These are phyloP conservation scores for Theobroma grandiflorum DNA, from an alignment of 441 rosid species.

Conservation along the genomic window DNA sequence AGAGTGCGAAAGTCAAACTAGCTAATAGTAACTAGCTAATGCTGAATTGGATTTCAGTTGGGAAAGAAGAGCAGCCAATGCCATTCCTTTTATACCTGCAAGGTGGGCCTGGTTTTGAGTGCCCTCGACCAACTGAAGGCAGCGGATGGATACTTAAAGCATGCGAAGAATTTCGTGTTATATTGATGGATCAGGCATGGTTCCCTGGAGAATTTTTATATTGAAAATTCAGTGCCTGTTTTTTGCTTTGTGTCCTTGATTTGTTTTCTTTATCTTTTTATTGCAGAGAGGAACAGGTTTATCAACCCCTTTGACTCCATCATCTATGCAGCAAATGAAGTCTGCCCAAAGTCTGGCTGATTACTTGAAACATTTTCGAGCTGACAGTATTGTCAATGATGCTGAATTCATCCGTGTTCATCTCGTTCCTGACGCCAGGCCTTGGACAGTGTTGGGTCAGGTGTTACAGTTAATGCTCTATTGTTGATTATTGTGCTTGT, in stretches of 20 bases:
- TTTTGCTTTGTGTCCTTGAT: constrained; percentile 15
- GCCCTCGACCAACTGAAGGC: constrained; percentile 80
- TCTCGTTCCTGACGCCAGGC: constrained; percentile 82
- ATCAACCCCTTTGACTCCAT: constrained; percentile 80
- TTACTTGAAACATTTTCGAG: constrained; percentile 77
- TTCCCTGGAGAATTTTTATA: constrained; percentile 24
- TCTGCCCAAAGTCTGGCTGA: constrained; percentile 66
- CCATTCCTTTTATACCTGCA: constrained; percentile 84
- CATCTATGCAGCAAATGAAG: constrained; percentile 82
- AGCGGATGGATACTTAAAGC: constrained; percentile 87
- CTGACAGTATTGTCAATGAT: constrained; percentile 86
- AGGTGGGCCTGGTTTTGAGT: constrained; percentile 96
- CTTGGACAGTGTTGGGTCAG: constrained; percentile 94
- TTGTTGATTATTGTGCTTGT: constrained; percentile 23
- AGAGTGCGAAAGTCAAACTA: background rate
- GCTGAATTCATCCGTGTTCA: constrained; percentile 82
- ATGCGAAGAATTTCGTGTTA: constrained; percentile 86
- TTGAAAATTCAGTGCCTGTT: constrained; percentile 19
- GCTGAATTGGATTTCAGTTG: constrained; percentile 50
- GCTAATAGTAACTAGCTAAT: constrained; percentile 6
- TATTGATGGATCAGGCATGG: constrained; percentile 89
- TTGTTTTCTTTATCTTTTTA: constrained; percentile 19
- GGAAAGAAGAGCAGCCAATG: constrained; percentile 78
- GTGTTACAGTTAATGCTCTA: constrained; percentile 42
- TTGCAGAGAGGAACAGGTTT: constrained; percentile 97